These are phyloP conservation scores for Saccharomyces kudriavzevii DNA, from an alignment of 805 yeast species.

Conservation along the genomic window DNA sequence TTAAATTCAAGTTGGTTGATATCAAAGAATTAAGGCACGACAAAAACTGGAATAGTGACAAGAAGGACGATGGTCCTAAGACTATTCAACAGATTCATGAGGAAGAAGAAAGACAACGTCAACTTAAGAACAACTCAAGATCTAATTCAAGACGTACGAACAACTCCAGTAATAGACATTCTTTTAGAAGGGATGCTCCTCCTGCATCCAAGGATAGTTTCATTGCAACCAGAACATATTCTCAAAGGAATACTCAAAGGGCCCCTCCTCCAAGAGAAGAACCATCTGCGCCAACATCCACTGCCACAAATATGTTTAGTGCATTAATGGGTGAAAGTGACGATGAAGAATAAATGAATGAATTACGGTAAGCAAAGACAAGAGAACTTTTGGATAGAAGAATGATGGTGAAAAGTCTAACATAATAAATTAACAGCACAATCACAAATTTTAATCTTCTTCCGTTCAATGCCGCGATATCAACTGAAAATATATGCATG, in stretches of 20 bases:
- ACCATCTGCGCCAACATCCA: constrained; percentile 20
- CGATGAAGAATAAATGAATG: constrained; percentile 12
- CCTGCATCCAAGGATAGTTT: constrained; percentile 21
- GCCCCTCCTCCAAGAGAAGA: constrained; percentile 21
- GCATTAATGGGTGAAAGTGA: constrained; percentile 29
- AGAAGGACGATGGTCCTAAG: constrained; percentile 79
- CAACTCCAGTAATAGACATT: constrained; percentile 18
- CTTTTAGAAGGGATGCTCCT: constrained; percentile 23
- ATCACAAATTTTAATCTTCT: not conserved
- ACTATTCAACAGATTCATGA: constrained; percentile 84
- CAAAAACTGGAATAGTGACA: constrained; percentile 55
- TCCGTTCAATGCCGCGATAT: not conserved
- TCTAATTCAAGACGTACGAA: constrained; percentile 36
- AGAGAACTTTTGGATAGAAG: constrained; percentile 17
- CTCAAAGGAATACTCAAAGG: constrained; percentile 23
- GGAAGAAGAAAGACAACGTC: constrained; percentile 62
- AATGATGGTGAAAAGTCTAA: not conserved
- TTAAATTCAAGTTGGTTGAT: constrained; percentile 82
- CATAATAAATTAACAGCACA: not conserved
- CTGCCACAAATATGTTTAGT: constrained; percentile 29
- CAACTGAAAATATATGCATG: not conserved
- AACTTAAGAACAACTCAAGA: constrained; percentile 36
- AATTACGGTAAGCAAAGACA: constrained; percentile 29
- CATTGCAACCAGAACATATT: constrained; percentile 23
- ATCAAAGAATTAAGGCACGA: constrained; percentile 66